Evolutionary conservation across 305 asterid species (phyloP), one percentile per base, ranked within the genome.

Genomic region (Fraxinus latifolia): DNA sequence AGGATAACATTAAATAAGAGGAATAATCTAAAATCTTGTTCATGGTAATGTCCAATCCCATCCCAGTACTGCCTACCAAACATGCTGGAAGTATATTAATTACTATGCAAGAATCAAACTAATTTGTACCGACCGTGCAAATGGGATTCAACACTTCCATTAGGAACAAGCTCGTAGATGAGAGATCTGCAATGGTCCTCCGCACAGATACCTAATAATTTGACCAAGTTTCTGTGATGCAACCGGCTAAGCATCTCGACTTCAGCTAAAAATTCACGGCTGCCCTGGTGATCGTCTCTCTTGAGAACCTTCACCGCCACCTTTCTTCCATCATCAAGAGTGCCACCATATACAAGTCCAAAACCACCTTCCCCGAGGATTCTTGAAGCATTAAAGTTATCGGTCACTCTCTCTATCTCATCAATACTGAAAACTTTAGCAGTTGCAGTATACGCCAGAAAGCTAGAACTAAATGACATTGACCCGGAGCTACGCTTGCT

Each of bases 181-280:
- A 95, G 91, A 83, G 97, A 92, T 77, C 97, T 86, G 73, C 86
- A 88, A 5, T 89, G 90, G 27, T 88, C 92, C 89, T 93, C 99
- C 1, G 94, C 89, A 81, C 97, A 93, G 77, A 95, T 92, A 21
- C 99, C 99, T 33, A 95, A 87, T 87, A 95, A 80, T 87, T 90
- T 95, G 50, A 95, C 99, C 80, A 93, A 85, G 86, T 95, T 95
- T 74, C 97, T 82, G 74, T 95, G 99, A 88, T 95, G 99, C 84
- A 95, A 87, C 78, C 99, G 85, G 65, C 95, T 87, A 76, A 95
- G 97, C 99, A 95, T 95, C 94, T 95, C 99, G 6, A 95, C 98
- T 90, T 95, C 99, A 1, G 98, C 99, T 81, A 94, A 84, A 84
- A 94, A 96, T 83, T 96, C 99, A n/a, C 97, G 97, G 82, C 93